Percentiles rank a stretch among this genome's conserved stretches.
Evolutionary conservation across 768 basidiomycete species (phyloP).

Genomic region (Mycena epipterygia): DNA sequence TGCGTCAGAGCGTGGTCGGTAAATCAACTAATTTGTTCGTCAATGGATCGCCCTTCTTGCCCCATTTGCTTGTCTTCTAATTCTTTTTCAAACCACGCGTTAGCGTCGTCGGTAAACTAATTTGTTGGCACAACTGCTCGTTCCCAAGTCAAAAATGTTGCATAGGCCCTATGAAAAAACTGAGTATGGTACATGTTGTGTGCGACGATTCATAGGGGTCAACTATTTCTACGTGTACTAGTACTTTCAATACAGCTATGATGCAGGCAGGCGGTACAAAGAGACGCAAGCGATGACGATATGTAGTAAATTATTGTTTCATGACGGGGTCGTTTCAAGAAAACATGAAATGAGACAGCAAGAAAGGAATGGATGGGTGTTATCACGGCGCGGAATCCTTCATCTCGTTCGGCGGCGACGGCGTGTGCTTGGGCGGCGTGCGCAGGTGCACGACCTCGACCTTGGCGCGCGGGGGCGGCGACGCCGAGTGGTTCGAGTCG

Average conservation of each 20-base stretch:
- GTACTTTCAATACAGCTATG: constrained; percentile 37
- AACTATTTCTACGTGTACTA: constrained; percentile 33
- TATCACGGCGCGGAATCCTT: constrained; percentile 42
- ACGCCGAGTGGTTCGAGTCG: constrained; percentile 63
- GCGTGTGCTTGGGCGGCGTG: constrained; percentile 67
- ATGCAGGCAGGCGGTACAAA: neutral
- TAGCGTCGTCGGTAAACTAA: too few species aligned
- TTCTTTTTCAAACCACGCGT: too few species aligned
- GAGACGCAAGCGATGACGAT: constrained; percentile 10
- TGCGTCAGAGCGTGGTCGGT: too few species aligned
- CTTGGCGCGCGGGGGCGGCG: constrained; percentile 68
- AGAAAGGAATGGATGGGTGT: neutral
- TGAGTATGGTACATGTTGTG: constrained; percentile 28
- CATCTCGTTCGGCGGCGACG: constrained; percentile 68
- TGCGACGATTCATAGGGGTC: constrained; percentile 17
- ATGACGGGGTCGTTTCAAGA: constrained; percentile 30
- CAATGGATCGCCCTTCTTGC: too few species aligned
- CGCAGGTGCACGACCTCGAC: constrained; percentile 66
- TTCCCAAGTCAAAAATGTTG: neutral
- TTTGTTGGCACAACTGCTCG: too few species aligned
- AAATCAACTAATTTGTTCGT: too few species aligned
- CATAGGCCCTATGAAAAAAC: constrained; percentile 20
- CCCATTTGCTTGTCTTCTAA: too few species aligned
- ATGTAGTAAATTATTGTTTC: constrained; percentile 31
- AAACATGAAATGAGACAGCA: constrained; percentile 24